A percentile compares a stretch with the other conserved stretches of the same genome.
phyloP scores from a whole-genome alignment of 371 early-diverging fungal genomes.

The Saksenaea vasiformis region DNA sequence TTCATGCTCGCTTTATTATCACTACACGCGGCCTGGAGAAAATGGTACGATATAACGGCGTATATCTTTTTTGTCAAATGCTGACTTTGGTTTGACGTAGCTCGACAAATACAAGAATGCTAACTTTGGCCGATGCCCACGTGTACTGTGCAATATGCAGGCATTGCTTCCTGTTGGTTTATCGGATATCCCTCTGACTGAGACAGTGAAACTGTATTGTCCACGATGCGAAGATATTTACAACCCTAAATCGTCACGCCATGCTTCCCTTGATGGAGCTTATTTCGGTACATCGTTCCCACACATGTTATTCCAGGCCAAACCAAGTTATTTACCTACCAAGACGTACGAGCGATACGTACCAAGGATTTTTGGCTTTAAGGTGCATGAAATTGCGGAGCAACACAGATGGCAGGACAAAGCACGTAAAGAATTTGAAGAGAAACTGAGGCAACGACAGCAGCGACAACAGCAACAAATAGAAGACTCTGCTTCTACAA shows the following conservation, averaged over 20 bases:
- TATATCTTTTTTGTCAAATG: neutral
- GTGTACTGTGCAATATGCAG: slow-evolving; percentile 86
- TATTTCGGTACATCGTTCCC: slow-evolving; percentile 98
- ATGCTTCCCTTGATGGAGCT: slow-evolving; percentile 92
- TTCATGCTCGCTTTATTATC: slow-evolving; percentile 92
- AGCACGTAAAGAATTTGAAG: slow-evolving; percentile 65
- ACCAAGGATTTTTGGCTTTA: slow-evolving; percentile 97
- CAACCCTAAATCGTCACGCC: slow-evolving; percentile 82
- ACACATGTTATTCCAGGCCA: slow-evolving; percentile 92
- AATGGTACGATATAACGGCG: slow-evolving; percentile 59
- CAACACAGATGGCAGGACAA: slow-evolving; percentile 91
- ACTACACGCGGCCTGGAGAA: slow-evolving; percentile 85
- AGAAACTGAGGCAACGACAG: slow-evolving; percentile 25
- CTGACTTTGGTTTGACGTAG: slow-evolving; percentile 24
- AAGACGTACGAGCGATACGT: slow-evolving; percentile 75
- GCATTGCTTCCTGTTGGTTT: slow-evolving; percentile 90
- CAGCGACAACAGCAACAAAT: slow-evolving; percentile 8
- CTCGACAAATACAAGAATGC: slow-evolving; percentile 85
- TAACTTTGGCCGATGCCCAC: slow-evolving; percentile 96
- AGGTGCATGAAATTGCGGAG: slow-evolving; percentile 80
- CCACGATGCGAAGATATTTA: slow-evolving; percentile 95
- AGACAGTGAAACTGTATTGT: slow-evolving; percentile 92
- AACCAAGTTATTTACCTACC: slow-evolving; percentile 82
- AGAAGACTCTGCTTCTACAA: neutral
- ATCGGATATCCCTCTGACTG: slow-evolving; percentile 80